Percentiles rank a stretch among this genome's conserved stretches.
phyloP scores from a whole-genome alignment of 345 rosid genomes.

The Microthlaspi erraticum region DNA sequence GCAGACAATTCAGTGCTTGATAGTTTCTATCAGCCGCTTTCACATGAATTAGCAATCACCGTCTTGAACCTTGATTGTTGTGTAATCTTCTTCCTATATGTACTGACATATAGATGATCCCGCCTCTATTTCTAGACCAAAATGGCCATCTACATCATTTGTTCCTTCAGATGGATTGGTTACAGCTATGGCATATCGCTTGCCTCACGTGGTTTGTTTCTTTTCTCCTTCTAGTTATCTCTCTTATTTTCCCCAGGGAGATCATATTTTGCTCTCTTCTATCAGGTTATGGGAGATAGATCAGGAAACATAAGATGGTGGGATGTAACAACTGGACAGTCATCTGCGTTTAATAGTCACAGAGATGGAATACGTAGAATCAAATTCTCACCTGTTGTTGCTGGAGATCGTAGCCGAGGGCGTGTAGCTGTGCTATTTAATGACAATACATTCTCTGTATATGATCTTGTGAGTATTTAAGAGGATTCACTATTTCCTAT shows the following conservation, averaged over 20 bases:
- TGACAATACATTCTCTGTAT: conserved; percentile 94
- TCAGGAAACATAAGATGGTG: conserved; percentile 98
- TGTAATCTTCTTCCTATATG: conserved; percentile 23
- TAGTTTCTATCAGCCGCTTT: conserved; percentile 12
- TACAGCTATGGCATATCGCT: conserved; percentile 97
- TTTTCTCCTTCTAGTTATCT: conserved; percentile 31
- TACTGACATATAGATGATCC: conserved; percentile 36
- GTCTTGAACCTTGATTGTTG: conserved; percentile 31
- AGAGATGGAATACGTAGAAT: conserved; percentile 94
- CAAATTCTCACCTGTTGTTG: conserved; percentile 93
- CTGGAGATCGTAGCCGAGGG: conserved; percentile 94
- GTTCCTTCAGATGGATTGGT: conserved; percentile 91
- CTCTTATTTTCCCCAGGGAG: conserved; percentile 31
- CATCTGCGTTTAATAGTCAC: conserved; percentile 91
- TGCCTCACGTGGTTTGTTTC: conserved; percentile 91
- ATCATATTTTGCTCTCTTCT: conserved; percentile 33
- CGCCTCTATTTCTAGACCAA: conserved; percentile 73
- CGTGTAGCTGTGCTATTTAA: conserved; percentile 92
- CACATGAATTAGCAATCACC: conserved; percentile 35
- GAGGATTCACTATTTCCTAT: conserved; percentile 23
- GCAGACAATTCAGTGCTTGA: conserved; percentile 16
- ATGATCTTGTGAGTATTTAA: conserved; percentile 78
- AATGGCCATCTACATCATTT: conserved; percentile 98
- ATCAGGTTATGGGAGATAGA: conserved; percentile 72
- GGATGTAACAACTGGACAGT: conserved; percentile 96